A percentile compares a stretch with the other conserved stretches of the same genome.
These are phyloP conservation scores for Kluyveromyces aestuarii DNA, from an alignment of 805 yeast species.

Conservation along the genomic window DNA sequence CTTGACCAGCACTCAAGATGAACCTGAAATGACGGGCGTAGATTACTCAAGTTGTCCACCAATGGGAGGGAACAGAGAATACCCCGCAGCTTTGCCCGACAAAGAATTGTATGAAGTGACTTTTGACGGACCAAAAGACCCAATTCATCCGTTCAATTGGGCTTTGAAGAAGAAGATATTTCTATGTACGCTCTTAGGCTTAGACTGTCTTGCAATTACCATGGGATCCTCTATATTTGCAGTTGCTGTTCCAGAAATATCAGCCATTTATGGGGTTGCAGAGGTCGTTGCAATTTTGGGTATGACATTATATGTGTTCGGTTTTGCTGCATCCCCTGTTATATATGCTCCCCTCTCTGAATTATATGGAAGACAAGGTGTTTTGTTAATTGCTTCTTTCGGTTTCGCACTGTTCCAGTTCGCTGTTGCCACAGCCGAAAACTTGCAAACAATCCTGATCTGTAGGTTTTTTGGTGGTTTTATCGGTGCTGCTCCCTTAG, in stretches of 20 bases:
- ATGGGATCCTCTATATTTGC: slow-evolving; percentile 84
- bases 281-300: slow-evolving; percentile 64
- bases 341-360: slow-evolving; percentile 88
- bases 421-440: slow-evolving; percentile 71
- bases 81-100: slow-evolving; percentile 53
- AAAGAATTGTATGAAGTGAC: slow-evolving; percentile 52
- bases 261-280: slow-evolving; percentile 49
- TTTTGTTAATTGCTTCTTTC: slow-evolving; percentile 47
- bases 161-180: slow-evolving; percentile 36
- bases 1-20: slow-evolving; percentile 31
- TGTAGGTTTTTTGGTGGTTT: slow-evolving; percentile 76
- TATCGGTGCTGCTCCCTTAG: slow-evolving; percentile 78
- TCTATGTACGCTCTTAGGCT: slow-evolving; percentile 39
- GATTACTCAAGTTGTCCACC: slow-evolving; percentile 34
- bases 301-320: slow-evolving; percentile 76
- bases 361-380: slow-evolving; percentile 58
- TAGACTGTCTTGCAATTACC: slow-evolving; percentile 43
- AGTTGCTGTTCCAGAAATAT: slow-evolving; percentile 42
- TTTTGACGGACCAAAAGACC: slow-evolving; percentile 74
- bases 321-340: slow-evolving; percentile 89
- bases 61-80: slow-evolving; percentile 62
- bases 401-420: slow-evolving; percentile 53
- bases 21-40: slow-evolving; percentile 21
- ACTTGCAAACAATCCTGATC: slow-evolving; percentile 66
- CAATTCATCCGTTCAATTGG: slow-evolving; percentile 77